Conservation (phyloP, 2,329 filamentous ascomycete species). For the Cyphellophora europaea region DNA sequence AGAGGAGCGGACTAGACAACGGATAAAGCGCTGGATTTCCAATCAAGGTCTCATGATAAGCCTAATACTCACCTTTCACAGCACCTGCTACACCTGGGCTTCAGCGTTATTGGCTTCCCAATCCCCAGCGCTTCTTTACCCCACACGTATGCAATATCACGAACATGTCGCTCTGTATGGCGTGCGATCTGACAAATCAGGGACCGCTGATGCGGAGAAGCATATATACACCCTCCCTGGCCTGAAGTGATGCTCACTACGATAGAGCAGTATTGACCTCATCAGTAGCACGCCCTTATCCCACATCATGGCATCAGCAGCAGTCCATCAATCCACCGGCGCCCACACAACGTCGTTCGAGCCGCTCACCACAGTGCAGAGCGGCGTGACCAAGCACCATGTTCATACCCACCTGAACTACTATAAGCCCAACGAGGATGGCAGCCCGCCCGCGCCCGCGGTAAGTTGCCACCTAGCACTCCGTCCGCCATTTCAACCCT, state of each 20-base stretch:
- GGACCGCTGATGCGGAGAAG: conserved; percentile 1
- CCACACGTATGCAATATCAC: conserved; percentile 15
- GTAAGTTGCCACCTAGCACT: too few species aligned
- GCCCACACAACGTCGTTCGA: conserved; percentile 19
- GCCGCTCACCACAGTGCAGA: conserved; percentile 11
- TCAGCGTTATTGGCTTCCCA: too few species aligned
- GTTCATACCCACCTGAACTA: conserved; percentile 19
- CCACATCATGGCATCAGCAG: conserved; percentile 17
- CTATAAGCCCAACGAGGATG: conserved; percentile 21
- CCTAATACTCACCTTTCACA: too few species aligned
- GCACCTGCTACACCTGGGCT: too few species aligned
- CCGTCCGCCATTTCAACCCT: too few species aligned
- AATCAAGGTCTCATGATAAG: too few species aligned
- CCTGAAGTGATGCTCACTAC: background rate
- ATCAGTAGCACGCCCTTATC: conserved; percentile 2
- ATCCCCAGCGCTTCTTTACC: too few species aligned
- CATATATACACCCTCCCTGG: conserved; percentile 10
- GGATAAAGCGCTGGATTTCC: too few species aligned
- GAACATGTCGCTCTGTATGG: conserved; percentile 9
- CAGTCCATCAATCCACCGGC: conserved; percentile 15
- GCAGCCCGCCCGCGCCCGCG: conserved; percentile 16
- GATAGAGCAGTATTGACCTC: background rate
- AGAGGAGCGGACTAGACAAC: background rate
- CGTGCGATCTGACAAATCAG: conserved; percentile 20
- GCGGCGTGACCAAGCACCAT: conserved; percentile 13